Evolutionary conservation across 2,329 filamentous ascomycete genomes (phyloP), one percentile per base, ranked within the genome.

Genomic region (Aspergillus versicolor): DNA sequence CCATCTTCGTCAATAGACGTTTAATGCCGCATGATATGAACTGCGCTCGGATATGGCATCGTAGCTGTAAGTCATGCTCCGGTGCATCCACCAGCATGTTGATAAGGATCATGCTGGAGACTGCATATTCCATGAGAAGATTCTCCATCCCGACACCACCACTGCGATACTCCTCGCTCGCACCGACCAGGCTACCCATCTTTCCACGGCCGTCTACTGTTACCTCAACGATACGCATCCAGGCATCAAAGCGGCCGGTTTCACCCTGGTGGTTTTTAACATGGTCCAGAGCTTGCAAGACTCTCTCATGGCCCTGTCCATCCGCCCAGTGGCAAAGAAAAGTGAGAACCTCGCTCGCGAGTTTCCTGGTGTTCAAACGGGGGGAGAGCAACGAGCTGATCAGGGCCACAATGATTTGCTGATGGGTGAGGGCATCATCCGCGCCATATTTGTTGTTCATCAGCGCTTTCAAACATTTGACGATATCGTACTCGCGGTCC

Each of bases 361-460:
- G 84, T 72, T 97, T 97, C 67, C 94, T 83, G 1, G 94, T 97
- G 48, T 92, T 94, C 57, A 99, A 81, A 51, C 94, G 87, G 8
- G 92, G 89, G 9, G 92, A 96, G 52, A 92, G 90, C 56, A 99
- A 81, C 37, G 91, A 96, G 21, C 87, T 92, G 49, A 89, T 90
- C 44, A 99, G 82, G 1, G 94, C 90, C 56, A 95, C 86, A 61
- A 97, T 88, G 61, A 97, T 90, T 70, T 93, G 91, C 70, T 94
- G 90, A 71, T 97, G 92, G 59, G 86, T 82, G 56, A 99, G 81
- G 17, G 94, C 94, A 82, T 99, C 92, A 72, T 99, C 94, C 60
- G 94, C 94, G 60, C 94, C 94, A 73, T 96, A 97, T 73, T 96
- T 97, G 84, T 97, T 99, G 85, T 99, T 99, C 89, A 97, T 96